Percentiles rank a stretch among this genome's conserved stretches.
These are phyloP conservation scores for Entomortierella lignicola DNA, from an alignment of 192 early-diverging fungal genomes.

Conservation along the genomic window DNA sequence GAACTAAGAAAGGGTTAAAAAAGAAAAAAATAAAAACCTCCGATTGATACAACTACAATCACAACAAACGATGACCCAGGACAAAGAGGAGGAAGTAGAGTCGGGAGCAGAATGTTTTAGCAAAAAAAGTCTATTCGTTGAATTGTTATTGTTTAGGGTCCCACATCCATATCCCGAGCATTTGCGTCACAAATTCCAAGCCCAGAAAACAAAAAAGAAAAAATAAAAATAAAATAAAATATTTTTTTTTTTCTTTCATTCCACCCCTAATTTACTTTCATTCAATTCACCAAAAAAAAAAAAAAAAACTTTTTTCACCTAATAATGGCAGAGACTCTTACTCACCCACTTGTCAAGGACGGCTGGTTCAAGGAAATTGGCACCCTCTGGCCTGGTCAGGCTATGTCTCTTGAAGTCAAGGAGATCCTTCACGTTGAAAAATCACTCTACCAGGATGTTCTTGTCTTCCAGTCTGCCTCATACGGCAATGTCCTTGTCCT, in stretches of 20 bases:
- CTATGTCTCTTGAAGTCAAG: slow-evolving; percentile 94
- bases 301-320: neutral
- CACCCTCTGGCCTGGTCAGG: slow-evolving; percentile 98
- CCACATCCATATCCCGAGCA: too few relatives aligned
- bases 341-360: slow-evolving; percentile 93
- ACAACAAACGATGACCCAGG: too few relatives aligned
- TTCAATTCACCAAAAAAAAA: too few relatives aligned
- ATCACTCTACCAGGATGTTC: slow-evolving; percentile 96
- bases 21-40: too few relatives aligned
- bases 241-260: neutral
- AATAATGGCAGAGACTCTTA: slow-evolving; percentile 58
- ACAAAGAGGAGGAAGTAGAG: too few relatives aligned
- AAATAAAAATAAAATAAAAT: neutral
- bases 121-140: too few relatives aligned
- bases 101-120: too few relatives aligned
- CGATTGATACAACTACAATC: too few relatives aligned
- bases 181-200: neutral
- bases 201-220: slow-evolving; percentile 1
- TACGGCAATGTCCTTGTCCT: slow-evolving; percentile 98
- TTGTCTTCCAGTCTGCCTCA: slow-evolving; percentile 95
- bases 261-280: neutral
- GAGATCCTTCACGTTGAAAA: slow-evolving; percentile 96
- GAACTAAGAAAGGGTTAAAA: too few relatives aligned
- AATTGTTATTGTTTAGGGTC: neutral
- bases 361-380: slow-evolving; percentile 98